phyloP scores from a whole-genome alignment of 495 filamentous ascomycete species.

The Apodospora peruviana region DNA sequence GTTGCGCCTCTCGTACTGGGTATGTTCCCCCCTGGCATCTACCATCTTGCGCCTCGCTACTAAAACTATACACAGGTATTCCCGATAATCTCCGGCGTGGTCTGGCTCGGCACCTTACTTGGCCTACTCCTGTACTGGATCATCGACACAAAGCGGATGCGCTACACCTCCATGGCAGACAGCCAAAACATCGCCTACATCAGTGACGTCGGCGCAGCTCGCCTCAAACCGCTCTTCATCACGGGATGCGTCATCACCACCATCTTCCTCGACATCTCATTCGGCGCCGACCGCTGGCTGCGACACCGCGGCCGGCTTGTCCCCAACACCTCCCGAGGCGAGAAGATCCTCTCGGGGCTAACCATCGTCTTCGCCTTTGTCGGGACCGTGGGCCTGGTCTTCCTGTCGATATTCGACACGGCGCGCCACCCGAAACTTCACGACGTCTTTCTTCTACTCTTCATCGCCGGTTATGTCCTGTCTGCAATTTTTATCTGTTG shows the following conservation, averaged over 20 bases:
- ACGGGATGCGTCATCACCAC: slow-evolving; percentile 72
- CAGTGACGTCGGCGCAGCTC: slow-evolving; percentile 66
- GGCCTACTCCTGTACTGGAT: slow-evolving; percentile 59
- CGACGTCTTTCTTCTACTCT: slow-evolving; percentile 71
- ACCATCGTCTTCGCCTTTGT: slow-evolving; percentile 69
- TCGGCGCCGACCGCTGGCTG: slow-evolving; percentile 75
- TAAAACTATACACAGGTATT: slow-evolving; percentile 59
- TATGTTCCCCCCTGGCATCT: slow-evolving; percentile 19
- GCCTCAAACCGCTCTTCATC: slow-evolving; percentile 84
- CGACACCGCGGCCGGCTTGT: slow-evolving; percentile 69
- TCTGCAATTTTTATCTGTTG: slow-evolving; percentile 79
- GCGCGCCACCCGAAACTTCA: slow-evolving; percentile 58
- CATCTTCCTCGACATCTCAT: slow-evolving; percentile 76
- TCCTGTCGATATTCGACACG: slow-evolving; percentile 83
- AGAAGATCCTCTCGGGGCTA: slow-evolving; percentile 64
- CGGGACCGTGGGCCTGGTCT: slow-evolving; percentile 73
- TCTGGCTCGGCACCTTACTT: slow-evolving; percentile 68
- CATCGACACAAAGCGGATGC: slow-evolving; percentile 44
- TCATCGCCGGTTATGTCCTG: slow-evolving; percentile 78
- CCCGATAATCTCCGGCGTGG: slow-evolving; percentile 69
- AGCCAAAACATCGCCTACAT: slow-evolving; percentile 75
- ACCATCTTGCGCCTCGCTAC: background rate
- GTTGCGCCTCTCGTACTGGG: slow-evolving; percentile 49
- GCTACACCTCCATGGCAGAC: slow-evolving; percentile 62
- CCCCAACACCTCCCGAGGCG: slow-evolving; percentile 58